Conservation (phyloP, 352 stramenopile species). For the Phytophthora hibernalis region DNA sequence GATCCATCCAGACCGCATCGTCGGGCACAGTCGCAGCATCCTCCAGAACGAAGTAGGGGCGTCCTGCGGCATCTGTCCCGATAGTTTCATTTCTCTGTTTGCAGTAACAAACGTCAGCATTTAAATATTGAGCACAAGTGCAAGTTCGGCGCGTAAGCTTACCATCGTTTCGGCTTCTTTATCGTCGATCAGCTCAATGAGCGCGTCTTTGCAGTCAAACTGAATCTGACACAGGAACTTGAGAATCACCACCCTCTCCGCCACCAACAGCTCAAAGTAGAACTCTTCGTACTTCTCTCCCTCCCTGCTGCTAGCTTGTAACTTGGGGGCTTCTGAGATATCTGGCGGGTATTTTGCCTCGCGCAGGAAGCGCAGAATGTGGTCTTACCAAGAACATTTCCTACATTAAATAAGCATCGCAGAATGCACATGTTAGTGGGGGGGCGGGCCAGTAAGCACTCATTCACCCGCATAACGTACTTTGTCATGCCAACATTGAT, state of each 20-base stretch:
- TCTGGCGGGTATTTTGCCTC: slow-evolving; percentile 37
- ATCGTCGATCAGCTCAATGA: slow-evolving; percentile 63
- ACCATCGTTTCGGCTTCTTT: slow-evolving; percentile 61
- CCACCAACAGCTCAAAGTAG: slow-evolving; percentile 55
- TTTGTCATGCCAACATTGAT: slow-evolving; percentile 54
- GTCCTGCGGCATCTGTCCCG: slow-evolving; percentile 50
- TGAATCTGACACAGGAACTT: slow-evolving; percentile 75
- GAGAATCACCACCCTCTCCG: slow-evolving; percentile 54
- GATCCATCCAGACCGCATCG: slow-evolving; percentile 63
- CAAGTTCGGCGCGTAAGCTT: neutral
- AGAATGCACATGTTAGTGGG: slow-evolving; percentile 9
- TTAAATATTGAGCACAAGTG: neutral
- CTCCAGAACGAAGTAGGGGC: slow-evolving; percentile 70
- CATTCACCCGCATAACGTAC: slow-evolving; percentile 33
- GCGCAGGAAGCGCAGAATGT: slow-evolving; percentile 56
- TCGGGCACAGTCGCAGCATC: slow-evolving; percentile 61
- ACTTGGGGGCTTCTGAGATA: slow-evolving; percentile 19
- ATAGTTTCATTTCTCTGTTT: slow-evolving; percentile 57
- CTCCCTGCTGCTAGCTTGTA: slow-evolving; percentile 26
- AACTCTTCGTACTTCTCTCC: slow-evolving; percentile 37
- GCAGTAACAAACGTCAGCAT: slow-evolving; percentile 9
- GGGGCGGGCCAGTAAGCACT: neutral
- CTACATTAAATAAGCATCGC: slow-evolving; percentile 22
- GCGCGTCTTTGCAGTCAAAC: slow-evolving; percentile 68
- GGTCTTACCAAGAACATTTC: slow-evolving; percentile 55